These are phyloP conservation scores for Brachypodium distachyon DNA, from an alignment of 202 grass and related monocot species.

Conservation along the genomic window DNA sequence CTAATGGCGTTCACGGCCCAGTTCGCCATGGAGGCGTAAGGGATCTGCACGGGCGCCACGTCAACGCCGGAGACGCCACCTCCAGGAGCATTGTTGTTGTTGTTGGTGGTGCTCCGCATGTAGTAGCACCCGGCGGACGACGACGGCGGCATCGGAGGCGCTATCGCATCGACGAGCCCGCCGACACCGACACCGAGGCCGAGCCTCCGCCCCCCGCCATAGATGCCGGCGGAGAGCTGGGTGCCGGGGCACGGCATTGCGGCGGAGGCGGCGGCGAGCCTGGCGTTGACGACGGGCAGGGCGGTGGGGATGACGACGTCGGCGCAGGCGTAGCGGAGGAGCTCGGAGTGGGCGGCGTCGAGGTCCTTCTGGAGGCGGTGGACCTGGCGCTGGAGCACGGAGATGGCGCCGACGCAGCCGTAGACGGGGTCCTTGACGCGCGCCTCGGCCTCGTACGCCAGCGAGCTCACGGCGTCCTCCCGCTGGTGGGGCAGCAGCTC, in stretches of 20 bases:
- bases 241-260: conserved; percentile 34
- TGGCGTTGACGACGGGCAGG: conserved; percentile 38
- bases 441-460: conserved; percentile 85
- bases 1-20: conserved; percentile 56
- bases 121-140: conserved; percentile 25
- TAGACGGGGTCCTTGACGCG: conserved; percentile 80
- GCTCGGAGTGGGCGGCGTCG: conserved; percentile 69
- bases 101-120: conserved; percentile 20
- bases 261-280: conserved; percentile 14
- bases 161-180: conserved; percentile 12
- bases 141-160: neutral
- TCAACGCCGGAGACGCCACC: conserved; percentile 13
- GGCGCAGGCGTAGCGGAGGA: conserved; percentile 71
- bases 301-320: conserved; percentile 47
- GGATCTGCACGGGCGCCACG: conserved; percentile 22
- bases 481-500: conserved; percentile 77
- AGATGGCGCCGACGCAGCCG: conserved; percentile 84
- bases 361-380: conserved; percentile 90
- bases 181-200: no score
- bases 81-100: no score
- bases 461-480: conserved; percentile 82
- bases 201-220: conserved; percentile 30
- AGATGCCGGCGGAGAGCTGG: conserved; percentile 19
- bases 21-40: conserved; percentile 40
- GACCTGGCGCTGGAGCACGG: conserved; percentile 77